Base-by-base conservation (phyloP, 352 stramenopile genomes). In the Aphanomyces euteiches region DNA sequence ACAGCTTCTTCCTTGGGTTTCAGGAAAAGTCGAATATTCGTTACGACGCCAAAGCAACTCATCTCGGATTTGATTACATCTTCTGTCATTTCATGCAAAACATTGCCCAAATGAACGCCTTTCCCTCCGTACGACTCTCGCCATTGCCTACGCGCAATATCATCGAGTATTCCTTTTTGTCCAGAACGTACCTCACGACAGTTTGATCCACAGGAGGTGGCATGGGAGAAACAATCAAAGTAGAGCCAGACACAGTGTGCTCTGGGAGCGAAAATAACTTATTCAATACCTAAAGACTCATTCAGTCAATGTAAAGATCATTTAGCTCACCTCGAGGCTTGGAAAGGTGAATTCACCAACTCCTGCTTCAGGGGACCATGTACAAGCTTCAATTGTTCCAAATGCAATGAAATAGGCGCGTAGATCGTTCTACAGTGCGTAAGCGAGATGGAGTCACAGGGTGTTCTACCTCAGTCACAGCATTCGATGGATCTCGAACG, bases 21-120 rank as follows among this genome's bases (percentile, higher is more conserved):
- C 10, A 70, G 15, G 13, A 48, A 21, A 5, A 59, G 54, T 12
- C 53, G 48, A 13, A 70, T 40, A 43, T 36, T 60, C 6, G 7
- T 64, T 6, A 70, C 39, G 34, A 70, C 45, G 10, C 64, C 64
- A 63, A 70, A 70, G 17, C 17, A 54, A 34, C 64, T 64, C 64
- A 70, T 70, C 40, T 70, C 64, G 17, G 64, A 34, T 47, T 70
- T 70, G 45, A 70, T 40, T 12, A 53, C 36, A 28, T 70, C 64
- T 36, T 70, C 64, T 5, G 64, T 70, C 64, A 70, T 70, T 7
- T 28, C 53, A 8, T 54, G 64, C 15, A 70, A 13, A 28, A 70
- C 15, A n/a, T 64, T 64, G n/a, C 43, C 38, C n/a, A 70, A 56
- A 58, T 70, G 64, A 15, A 70, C 64, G 15, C 64, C 64, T n/a